Evolutionary conservation across 208 protist species (phyloP), one percentile per base, ranked within the genome.

Genomic region (Acanthamoeba sp.): DNA sequence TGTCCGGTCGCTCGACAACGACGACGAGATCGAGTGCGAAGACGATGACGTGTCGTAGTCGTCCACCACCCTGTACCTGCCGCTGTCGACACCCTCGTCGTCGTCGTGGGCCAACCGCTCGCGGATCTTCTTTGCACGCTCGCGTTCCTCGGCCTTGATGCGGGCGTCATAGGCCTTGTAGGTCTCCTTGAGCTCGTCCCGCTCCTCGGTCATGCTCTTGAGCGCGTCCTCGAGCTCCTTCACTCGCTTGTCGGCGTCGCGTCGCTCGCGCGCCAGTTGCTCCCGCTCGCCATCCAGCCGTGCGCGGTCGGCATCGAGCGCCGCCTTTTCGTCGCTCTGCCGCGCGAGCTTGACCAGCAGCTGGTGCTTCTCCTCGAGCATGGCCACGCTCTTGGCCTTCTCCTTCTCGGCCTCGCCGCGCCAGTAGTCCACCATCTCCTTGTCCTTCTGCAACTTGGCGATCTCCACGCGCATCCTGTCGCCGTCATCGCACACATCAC

Each of bases 301-400:
- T 14, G 42, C 76, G n/a, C 76, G 76, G 3, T 57, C 76, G n/a
- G 76, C 5, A n/a, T 85, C 76, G n/a, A 85, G 27, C 29, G 42
- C 76, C 1, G 22, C 48, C 27, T 57, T 52, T 7, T 85, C 76
- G 27, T 85, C 76, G 48, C 27, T 57, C 27, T 50, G 48, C 5
- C 76, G 76, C 22, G 76, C 76, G 48, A 48, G 16, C 71, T 80
- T 80, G 76, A 36, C 38, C 12, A 85, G 42, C 76, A 85, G 45
- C 48, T 85, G 76, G 76, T 85, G 45, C 76, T 85, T 85, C 48
- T 85, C 76, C 76, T 85, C 76, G n/a, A 85, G 76, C 76, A 85
- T 22, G 22, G 45, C 3, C 76, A 85, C 76, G 45, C n/a, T 38
- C 76, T 38, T 85, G 76, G 38, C 76, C 48, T 85, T 85, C 42